Base-by-base conservation (phyloP, 1,139 yeast genomes). In the Candida frijolesensis region DNA sequence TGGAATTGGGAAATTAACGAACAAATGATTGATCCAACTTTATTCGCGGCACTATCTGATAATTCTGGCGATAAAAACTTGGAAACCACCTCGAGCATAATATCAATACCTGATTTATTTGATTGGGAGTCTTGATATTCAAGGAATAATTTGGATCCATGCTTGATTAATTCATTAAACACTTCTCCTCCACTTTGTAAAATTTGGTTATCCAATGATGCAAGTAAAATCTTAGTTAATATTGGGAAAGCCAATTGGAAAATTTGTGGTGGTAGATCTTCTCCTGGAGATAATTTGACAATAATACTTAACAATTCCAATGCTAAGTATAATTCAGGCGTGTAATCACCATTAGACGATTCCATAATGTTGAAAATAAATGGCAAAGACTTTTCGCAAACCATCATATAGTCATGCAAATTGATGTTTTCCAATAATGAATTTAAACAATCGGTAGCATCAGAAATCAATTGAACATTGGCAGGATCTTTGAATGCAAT, bases 141-240 rank as follows among this genome's bases (percentile, higher is more conserved):
- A 7, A 71, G 61, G 48, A 87, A 76, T 33, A 73, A 72, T 1
- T 69, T 61, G 0, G 84, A 65, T 0, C 82, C 78, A 46, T 79
- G 82, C 51, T 77, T 78, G 22, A 90, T 72, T 45, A 91, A 67
- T 29, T 79, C 81, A 52, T 85, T 83, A 58, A 89, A 82, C 1
- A 87, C 85, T 54, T 88, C 92, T 0, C 95, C 88, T 1, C 92
- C 86, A 14, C 84, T 75, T 64, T 91, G 96, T 38, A 91, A 68
- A 5, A 90, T 77, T 61, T 88, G 94, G 57, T 88, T 89, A 64
- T 92, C 97, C n/a, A 70, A 72, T 1, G 94, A 78, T 2, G 63
- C 62, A 43, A 82, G 60, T 10, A 89, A 69, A 29, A 89, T 70
- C 25, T 72, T 71, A 46, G 78, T 76, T 44, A 87, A 61, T 1